These are phyloP conservation scores for Nothophoma quercina DNA, from an alignment of 2,329 filamentous ascomycete species.

Conservation along the genomic window DNA sequence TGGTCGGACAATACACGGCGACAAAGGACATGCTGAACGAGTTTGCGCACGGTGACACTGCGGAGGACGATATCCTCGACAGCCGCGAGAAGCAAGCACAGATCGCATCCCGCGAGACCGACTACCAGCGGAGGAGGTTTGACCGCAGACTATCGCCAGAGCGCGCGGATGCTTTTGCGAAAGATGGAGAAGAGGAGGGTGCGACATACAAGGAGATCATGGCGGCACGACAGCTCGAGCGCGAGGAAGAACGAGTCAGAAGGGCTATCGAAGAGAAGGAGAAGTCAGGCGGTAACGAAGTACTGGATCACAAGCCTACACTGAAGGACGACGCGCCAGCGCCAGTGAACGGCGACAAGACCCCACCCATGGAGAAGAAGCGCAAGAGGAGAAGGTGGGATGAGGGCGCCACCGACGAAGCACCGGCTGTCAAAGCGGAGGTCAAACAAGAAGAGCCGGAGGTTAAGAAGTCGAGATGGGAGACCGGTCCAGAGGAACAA, in stretches of 20 bases:
- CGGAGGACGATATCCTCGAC: constrained; percentile 89
- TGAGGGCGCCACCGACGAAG: constrained; percentile 62
- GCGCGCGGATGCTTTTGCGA: constrained; percentile 83
- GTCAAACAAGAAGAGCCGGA: constrained; percentile 28
- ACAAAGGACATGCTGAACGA: constrained; percentile 92
- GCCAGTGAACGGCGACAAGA: constrained; percentile 77
- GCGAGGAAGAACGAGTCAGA: constrained; percentile 88
- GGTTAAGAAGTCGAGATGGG: constrained; percentile 74
- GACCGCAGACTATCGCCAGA: constrained; percentile 84
- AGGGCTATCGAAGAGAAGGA: constrained; percentile 81
- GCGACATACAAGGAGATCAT: constrained; percentile 89
- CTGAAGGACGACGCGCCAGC: constrained; percentile 71
- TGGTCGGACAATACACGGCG: constrained; percentile 96
- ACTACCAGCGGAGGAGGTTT: constrained; percentile 96
- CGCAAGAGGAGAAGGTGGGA: constrained; percentile 94
- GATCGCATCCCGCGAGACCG: constrained; percentile 91
- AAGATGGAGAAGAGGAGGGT: constrained; percentile 75
- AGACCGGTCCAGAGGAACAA: constrained; percentile 60
- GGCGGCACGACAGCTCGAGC: constrained; percentile 87
- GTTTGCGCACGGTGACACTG: constrained; percentile 86
- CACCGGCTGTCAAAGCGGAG: constrained; percentile 28
- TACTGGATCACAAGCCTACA: constrained; percentile 73
- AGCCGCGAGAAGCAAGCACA: constrained; percentile 88
- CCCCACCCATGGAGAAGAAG: constrained; percentile 66
- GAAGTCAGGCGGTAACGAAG: constrained; percentile 65